Base-by-base conservation (phyloP, 1,284 basidiomycete genomes). In the Leccinum huronense region DNA sequence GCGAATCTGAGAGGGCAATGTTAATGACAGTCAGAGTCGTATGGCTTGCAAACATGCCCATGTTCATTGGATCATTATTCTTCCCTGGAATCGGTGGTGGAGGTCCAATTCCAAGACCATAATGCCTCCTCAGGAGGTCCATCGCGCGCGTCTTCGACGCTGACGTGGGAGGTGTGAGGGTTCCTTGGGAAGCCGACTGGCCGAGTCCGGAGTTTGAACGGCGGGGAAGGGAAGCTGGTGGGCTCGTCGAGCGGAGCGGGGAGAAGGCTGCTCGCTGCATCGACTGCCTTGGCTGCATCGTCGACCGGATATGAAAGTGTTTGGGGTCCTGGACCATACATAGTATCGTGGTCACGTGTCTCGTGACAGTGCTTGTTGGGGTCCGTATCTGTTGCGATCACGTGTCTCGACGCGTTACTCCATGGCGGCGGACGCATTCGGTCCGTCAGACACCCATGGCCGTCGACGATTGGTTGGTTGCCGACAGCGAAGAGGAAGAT, bases 41-140 rank as follows among this genome's bases (percentile, higher is more conserved):
- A 51, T 31, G 33, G 56, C 19, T 34, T 63, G 31, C 36, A 27
- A 60, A 63, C 62, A 51, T 70, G 87, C 92, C 91, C 61, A 93
- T 78, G 70, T 91, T 89, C 88, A 92, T 90, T n/a, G 91, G 89
- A 74, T 93, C 90, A 63, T 80, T 80, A 57, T 74, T 78, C 54
- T 80, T 82, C 53, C 80, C 84, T 36, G 81, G 80, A 5, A 83
- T 70, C 19, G 89, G 83, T 16, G 84, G 81, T 27, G 90, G 90
- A 38, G 86, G 86, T 0, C 88, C 87, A 36, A 91, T 78, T 38
- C 87, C 89, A 27, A 94, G 75, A 5, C 92, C 91, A 81, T 94
- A 94, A 71, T 94, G 92, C 69, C 91, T 92, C 71, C 93, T 81
- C 62, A 94, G 72, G 59, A 94, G 72, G 73, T 93, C 90, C 67